phyloP scores from a whole-genome alignment of 768 basidiomycete genomes.

The Paxillus ammoniavirescens region DNA sequence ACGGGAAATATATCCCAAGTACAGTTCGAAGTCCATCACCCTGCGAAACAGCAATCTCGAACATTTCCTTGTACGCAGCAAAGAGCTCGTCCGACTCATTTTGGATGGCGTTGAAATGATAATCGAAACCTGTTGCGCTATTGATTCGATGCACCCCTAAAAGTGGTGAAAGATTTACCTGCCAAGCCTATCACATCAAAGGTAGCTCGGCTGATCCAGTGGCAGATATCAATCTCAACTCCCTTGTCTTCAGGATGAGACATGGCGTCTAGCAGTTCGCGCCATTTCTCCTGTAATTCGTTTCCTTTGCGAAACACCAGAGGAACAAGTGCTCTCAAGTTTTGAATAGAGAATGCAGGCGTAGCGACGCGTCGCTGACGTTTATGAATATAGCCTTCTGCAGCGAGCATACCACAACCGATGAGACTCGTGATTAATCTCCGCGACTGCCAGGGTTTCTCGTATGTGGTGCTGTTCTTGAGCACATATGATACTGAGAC shows the following conservation, averaged over 20 bases:
- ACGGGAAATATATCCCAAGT: constrained; percentile 58
- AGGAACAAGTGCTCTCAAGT: constrained; percentile 68
- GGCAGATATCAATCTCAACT: constrained; percentile 65
- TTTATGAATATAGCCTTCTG: constrained; percentile 75
- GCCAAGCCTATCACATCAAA: constrained; percentile 93
- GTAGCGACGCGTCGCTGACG: constrained; percentile 76
- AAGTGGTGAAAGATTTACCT: constrained; percentile 41
- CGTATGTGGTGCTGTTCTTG: constrained; percentile 68
- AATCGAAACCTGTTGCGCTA: constrained; percentile 66
- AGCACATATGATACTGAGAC: constrained; percentile 71
- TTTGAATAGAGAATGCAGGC: constrained; percentile 80
- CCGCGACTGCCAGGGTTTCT: constrained; percentile 83
- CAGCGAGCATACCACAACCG: constrained; percentile 79
- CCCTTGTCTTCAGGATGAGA: constrained; percentile 16
- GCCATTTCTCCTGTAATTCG: constrained; percentile 62
- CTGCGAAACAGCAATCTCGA: constrained; percentile 67
- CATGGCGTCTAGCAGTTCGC: constrained; percentile 39
- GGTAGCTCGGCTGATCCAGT: constrained; percentile 80
- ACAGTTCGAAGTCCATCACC: constrained; percentile 43
- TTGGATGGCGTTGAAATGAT: constrained; percentile 81
- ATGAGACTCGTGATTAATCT: constrained; percentile 72
- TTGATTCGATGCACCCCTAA: not conserved
- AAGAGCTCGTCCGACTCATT: constrained; percentile 79
- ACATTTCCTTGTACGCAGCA: constrained; percentile 82
- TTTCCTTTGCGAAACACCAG: constrained; percentile 68